Base-by-base conservation (phyloP, 495 filamentous ascomycete species). In the Bombardia bombarda region DNA sequence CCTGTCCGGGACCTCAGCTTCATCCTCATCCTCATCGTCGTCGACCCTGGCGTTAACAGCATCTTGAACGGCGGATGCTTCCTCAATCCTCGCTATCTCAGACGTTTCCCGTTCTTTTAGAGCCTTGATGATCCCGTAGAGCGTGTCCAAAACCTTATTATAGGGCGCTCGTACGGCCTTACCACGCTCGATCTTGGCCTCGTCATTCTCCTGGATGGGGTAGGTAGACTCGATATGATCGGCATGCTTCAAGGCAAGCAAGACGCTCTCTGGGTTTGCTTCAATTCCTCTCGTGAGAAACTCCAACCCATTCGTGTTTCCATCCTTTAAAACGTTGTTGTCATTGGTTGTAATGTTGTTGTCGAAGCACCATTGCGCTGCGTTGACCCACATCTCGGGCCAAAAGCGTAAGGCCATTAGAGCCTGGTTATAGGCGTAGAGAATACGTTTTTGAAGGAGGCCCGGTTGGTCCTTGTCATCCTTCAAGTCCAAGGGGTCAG, bases 371-470 rank as follows among this genome's bases (percentile, higher is more conserved):
- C 90, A 98, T 44, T 95, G 85, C 10, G 89, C 85, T 2, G 90
- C 92, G 36, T 95, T 88, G 50, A 84, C 90, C 92, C 92, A 98
- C 49, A 96, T 79, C 58, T 90, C 86, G 2, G 93, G 92, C 72
- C 88, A 86, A 57, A 95, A 98, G 41, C 87, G 75, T 46, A 98
- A 66, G 7, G 89, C 83, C 88, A 96, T 96, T 28, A 92, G 68
- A 22, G 92, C 86, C 59, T 95, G 90, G 65, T 90, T 90, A 69
- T 93, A 97, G 45, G 86, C 83, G 62, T 90, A 92, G 19, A 95
- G 55, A 42, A 96, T 75, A 18, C 92, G 83, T 42, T 77, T 69
- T 47, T 81, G 82, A 65, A 83, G 93, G 1, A 78, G 72, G 24
- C 74, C 66, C 6, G 68, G 59, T 50, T 96, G 88, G 14, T 96